Evolutionary conservation across 2,329 filamentous ascomycete genomes (phyloP).

Genomic region (Aspergillus cejpii): DNA sequence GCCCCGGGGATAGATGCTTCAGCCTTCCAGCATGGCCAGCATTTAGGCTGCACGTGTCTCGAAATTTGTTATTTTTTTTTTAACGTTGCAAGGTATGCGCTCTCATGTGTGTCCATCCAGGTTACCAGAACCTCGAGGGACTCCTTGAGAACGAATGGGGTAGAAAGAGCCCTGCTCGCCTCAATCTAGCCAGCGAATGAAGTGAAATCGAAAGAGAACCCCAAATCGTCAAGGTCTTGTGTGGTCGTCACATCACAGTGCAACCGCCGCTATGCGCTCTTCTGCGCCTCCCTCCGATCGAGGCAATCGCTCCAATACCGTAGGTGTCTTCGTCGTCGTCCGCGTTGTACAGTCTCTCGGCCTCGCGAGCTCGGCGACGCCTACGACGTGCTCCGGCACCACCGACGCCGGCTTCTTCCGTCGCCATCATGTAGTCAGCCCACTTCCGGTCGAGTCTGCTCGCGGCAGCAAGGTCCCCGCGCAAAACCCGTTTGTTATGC

Average conservation of each 20-base stretch:
- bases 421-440: constrained; percentile 89
- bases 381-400: constrained; percentile 59
- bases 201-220: background rate
- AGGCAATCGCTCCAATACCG: constrained; percentile 28
- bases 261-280: constrained; percentile 60
- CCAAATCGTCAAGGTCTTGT: background rate
- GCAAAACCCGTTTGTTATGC: constrained; percentile 77
- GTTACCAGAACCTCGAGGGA: constrained; percentile 11
- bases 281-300: constrained; percentile 49
- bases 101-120: no score
- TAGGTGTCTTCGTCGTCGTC: constrained; percentile 62
- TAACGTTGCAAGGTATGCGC: no score
- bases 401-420: constrained; percentile 67
- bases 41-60: background rate
- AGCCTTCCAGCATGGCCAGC: constrained; percentile 13
- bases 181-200: background rate
- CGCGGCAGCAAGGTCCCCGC: constrained; percentile 68
- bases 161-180: background rate
- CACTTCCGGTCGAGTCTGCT: constrained; percentile 79
- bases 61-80: background rate
- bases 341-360: constrained; percentile 69
- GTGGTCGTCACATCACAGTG: constrained; percentile 53
- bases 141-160: background rate
- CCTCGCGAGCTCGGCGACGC: constrained; percentile 71
- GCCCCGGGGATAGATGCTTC: constrained; percentile 1